Evolutionary conservation across 495 filamentous ascomycete genomes (phyloP).

Genomic region (Filosporella fistucella): DNA sequence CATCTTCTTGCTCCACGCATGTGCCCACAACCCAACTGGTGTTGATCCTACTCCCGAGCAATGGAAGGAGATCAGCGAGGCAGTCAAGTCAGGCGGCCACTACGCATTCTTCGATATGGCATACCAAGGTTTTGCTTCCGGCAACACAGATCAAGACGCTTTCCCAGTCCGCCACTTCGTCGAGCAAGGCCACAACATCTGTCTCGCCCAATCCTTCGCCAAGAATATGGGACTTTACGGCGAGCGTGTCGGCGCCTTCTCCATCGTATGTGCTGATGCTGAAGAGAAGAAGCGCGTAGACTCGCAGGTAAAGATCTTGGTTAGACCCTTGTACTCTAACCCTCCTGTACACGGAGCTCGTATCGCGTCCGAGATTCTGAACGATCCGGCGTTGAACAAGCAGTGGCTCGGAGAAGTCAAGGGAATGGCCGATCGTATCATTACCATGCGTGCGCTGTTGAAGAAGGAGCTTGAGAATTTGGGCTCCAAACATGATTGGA

Average conservation of each 20-base stretch:
- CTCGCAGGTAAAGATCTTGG: constrained; percentile 96
- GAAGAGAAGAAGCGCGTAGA: constrained; percentile 96
- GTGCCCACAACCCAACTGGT: constrained; percentile 97
- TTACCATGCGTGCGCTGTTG: constrained; percentile 90
- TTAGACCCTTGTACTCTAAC: constrained; percentile 97
- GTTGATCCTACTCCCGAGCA: constrained; percentile 90
- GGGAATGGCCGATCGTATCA: constrained; percentile 98
- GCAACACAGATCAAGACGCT: constrained; percentile 86
- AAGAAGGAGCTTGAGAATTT: constrained; percentile 91
- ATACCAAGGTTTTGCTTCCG: constrained; percentile 96
- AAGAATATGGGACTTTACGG: constrained; percentile 99
- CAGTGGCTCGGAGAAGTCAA: constrained; percentile 98
- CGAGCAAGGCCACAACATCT: constrained; percentile 83
- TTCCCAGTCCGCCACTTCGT: constrained; percentile 91
- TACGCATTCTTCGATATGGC: constrained; percentile 99
- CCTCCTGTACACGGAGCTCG: constrained; percentile 94
- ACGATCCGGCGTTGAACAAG: constrained; percentile 77
- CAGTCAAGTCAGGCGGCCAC: constrained; percentile 83
- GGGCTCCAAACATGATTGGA: constrained; percentile 95
- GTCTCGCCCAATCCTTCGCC: constrained; percentile 91
- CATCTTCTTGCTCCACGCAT: constrained; percentile 91
- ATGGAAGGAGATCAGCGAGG: constrained; percentile 89
- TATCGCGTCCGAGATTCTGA: constrained; percentile 88
- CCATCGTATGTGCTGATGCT: constrained; percentile 73
- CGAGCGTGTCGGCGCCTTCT: constrained; percentile 97